A percentile compares a stretch with the other conserved stretches of the same genome.
phyloP scores from a whole-genome alignment of 228 moss, liverwort and hornwort species.

The Sphagnum magellanicum region DNA sequence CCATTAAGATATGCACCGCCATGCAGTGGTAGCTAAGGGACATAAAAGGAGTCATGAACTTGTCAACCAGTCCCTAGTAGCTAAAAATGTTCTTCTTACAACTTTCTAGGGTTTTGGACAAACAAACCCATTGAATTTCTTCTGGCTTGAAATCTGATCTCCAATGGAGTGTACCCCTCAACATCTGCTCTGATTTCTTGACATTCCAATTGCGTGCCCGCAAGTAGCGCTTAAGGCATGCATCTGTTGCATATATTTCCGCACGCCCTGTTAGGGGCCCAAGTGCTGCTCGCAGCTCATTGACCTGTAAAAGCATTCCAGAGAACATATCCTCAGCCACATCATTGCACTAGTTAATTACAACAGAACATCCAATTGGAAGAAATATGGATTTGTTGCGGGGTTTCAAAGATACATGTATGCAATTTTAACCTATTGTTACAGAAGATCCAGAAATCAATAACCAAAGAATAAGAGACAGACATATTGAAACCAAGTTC shows the following conservation, averaged over 20 bases:
- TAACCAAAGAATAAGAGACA: not conserved
- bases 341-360: not conserved
- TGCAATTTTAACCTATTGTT: not conserved
- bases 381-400: not conserved
- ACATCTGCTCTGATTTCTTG: conserved; percentile 42
- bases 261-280: conserved; percentile 33
- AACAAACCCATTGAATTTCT: conserved; percentile 38
- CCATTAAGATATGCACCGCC: no score
- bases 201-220: conserved; percentile 38
- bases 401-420: no score
- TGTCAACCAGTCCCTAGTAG: not conserved
- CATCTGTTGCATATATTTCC: conserved; percentile 29
- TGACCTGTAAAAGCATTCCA: conserved; percentile 17
- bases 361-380: not conserved
- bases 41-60: not conserved
- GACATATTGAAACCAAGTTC: not conserved
- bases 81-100: not conserved
- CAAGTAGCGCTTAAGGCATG: conserved; percentile 33
- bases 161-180: conserved; percentile 41
- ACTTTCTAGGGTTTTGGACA: not conserved
- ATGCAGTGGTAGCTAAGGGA: not conserved
- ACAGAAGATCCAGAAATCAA: not conserved
- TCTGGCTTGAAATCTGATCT: conserved; percentile 41
- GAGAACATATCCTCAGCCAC: not conserved
- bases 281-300: conserved; percentile 23